Percentiles rank a stretch among this genome's conserved stretches.
These are phyloP conservation scores for Fallopia convolvulus DNA, from an alignment of 148 eudicot species.

Conservation along the genomic window DNA sequence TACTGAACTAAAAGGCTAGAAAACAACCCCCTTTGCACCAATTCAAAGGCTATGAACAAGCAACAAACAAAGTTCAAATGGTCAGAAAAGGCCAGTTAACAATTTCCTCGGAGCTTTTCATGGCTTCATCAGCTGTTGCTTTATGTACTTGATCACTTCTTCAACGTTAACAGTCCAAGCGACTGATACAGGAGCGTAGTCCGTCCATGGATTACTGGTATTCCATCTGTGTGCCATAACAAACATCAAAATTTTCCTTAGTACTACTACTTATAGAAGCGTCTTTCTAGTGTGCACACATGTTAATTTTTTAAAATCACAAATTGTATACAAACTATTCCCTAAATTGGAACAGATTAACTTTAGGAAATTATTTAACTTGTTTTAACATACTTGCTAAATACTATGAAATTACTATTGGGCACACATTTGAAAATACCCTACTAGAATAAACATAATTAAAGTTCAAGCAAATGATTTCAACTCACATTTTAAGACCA, in stretches of 20 bases:
- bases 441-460: not conserved
- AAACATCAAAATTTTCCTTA: not conserved
- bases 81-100: not conserved
- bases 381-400: too few relatives aligned
- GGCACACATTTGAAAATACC: too few relatives aligned
- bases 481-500: conserved; percentile 66
- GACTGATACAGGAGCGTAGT: conserved; percentile 66
- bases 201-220: conserved; percentile 82
- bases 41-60: not conserved
- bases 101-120: conserved; percentile 18
- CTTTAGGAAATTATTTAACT: too few relatives aligned
- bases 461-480: not conserved
- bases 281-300: too few relatives aligned
- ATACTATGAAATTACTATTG: too few relatives aligned
- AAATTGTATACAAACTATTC: too few relatives aligned
- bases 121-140: conserved; percentile 52
- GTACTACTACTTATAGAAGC: not conserved
- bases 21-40: not conserved
- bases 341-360: too few relatives aligned
- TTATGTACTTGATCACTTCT: conserved; percentile 51
- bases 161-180: conserved; percentile 82
- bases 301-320: too few relatives aligned
- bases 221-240: conserved; percentile 65
- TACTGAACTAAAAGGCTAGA: too few relatives aligned
- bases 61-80: not conserved